These are phyloP conservation scores for Blastobotrys raffinosifermentans DNA, from an alignment of 1,139 yeast genomes.

Conservation along the genomic window DNA sequence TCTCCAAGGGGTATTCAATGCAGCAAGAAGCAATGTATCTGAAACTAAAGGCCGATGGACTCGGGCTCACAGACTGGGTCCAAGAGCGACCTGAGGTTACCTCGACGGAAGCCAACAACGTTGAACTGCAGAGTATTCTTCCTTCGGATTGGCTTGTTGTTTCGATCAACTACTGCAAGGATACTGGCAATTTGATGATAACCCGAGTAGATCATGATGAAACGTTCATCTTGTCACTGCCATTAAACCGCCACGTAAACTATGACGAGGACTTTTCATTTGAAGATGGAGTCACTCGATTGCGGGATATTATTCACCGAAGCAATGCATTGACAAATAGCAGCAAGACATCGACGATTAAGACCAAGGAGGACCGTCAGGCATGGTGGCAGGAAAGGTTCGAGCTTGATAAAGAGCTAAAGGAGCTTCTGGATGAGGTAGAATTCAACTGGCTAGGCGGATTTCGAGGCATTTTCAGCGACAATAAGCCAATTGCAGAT, in stretches of 20 bases:
- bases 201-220: constrained; percentile 38
- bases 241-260: constrained; percentile 48
- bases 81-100: neutral
- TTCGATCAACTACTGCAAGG: constrained; percentile 55
- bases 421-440: constrained; percentile 49
- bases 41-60: constrained; percentile 4
- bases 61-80: neutral
- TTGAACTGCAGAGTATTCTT: constrained; percentile 16
- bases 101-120: constrained; percentile 11
- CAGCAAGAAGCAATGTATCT: constrained; percentile 8
- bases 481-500: constrained; percentile 16
- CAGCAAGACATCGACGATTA: constrained; percentile 32
- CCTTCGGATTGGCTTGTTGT: constrained; percentile 48
- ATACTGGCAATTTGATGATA: constrained; percentile 53
- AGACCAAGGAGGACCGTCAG: constrained; percentile 57
- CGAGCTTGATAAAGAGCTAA: constrained; percentile 51
- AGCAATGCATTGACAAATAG: constrained; percentile 56
- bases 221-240: constrained; percentile 56
- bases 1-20: constrained; percentile 13
- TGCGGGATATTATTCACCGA: constrained; percentile 47
- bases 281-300: constrained; percentile 40
- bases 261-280: constrained; percentile 47
- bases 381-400: constrained; percentile 77
- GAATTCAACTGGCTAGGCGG: constrained; percentile 81
- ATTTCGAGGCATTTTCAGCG: constrained; percentile 54